A percentile compares a stretch with the other conserved stretches of the same genome.
phyloP scores from a whole-genome alignment of 768 basidiomycete species.

The Trametes cinnabarina region DNA sequence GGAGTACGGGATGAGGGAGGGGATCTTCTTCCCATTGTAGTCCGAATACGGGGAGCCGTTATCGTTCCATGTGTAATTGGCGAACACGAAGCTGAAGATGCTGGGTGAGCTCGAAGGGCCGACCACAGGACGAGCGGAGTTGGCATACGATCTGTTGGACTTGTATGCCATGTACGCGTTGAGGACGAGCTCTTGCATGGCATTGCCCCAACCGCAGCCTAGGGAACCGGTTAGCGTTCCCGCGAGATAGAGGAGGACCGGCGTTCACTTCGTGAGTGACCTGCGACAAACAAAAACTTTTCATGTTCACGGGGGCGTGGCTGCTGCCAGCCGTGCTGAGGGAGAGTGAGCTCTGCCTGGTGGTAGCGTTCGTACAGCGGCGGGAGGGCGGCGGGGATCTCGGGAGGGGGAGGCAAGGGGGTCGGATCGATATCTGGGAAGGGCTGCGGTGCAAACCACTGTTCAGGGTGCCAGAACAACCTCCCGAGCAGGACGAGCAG shows the following conservation, averaged over 20 bases:
- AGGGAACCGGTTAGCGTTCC: neutral
- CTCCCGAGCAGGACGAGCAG: neutral
- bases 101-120: too few relatives aligned
- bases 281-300: slow-evolving; percentile 8
- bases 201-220: slow-evolving; percentile 43
- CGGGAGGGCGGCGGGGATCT: neutral
- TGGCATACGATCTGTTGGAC: slow-evolving; percentile 37
- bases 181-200: slow-evolving; percentile 39
- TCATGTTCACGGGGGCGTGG: neutral
- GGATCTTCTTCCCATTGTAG: slow-evolving; percentile 50
- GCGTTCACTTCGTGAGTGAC: neutral
- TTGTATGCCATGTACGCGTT: slow-evolving; percentile 34
- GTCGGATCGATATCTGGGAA: neutral
- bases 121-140: neutral
- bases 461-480: too few relatives aligned
- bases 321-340: slow-evolving; percentile 5
- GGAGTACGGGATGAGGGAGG: slow-evolving; percentile 51
- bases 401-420: neutral
- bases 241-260: neutral
- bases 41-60: slow-evolving; percentile 37
- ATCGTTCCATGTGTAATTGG: slow-evolving; percentile 54
- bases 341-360: neutral
- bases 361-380: slow-evolving; percentile 3
- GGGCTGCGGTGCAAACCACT: neutral
- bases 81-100: slow-evolving; percentile 42